Percentiles rank a stretch among this genome's conserved stretches.
Conservation (phyloP, 179 eudicot species). For the Sideroxylon spinosum region DNA sequence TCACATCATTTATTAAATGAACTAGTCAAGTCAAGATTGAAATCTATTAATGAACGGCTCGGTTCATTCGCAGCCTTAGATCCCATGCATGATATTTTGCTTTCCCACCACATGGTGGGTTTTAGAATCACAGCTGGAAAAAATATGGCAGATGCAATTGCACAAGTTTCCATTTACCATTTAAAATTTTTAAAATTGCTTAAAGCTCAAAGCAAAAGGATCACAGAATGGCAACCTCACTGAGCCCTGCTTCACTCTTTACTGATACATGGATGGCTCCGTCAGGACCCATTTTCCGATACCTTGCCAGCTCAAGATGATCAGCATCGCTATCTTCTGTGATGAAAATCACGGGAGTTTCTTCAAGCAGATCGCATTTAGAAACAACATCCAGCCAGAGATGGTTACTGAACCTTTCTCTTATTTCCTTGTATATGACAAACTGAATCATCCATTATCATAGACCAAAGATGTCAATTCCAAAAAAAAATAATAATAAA, state of each 20-base stretch:
- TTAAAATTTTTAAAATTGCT: background rate
- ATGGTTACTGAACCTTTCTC: constrained; percentile 62
- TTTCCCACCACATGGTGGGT: background rate
- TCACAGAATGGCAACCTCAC: constrained; percentile 46
- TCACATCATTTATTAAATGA: too few relatives aligned
- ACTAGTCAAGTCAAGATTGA: too few relatives aligned
- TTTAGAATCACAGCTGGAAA: background rate
- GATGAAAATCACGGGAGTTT: constrained; percentile 44
- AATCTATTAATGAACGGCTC: too few relatives aligned
- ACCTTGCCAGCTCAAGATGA: constrained; percentile 53
- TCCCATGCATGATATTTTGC: background rate
- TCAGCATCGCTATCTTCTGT: constrained; percentile 55
- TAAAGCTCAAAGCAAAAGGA: background rate
- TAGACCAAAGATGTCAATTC: background rate
- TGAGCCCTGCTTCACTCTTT: constrained; percentile 55
- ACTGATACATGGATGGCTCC: constrained; percentile 82
- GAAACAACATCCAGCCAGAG: constrained; percentile 97
- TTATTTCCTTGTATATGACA: constrained; percentile 65
- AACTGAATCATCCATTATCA: constrained; percentile 50
- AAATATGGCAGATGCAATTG: background rate
- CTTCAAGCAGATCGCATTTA: constrained; percentile 69
- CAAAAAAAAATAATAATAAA: background rate
- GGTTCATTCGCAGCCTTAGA: background rate
- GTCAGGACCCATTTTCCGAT: constrained; percentile 68
- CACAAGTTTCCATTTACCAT: background rate